Evolutionary conservation across 768 basidiomycete genomes (phyloP), one percentile per base, ranked within the genome.

Genomic region (Naganishia onofrii): DNA sequence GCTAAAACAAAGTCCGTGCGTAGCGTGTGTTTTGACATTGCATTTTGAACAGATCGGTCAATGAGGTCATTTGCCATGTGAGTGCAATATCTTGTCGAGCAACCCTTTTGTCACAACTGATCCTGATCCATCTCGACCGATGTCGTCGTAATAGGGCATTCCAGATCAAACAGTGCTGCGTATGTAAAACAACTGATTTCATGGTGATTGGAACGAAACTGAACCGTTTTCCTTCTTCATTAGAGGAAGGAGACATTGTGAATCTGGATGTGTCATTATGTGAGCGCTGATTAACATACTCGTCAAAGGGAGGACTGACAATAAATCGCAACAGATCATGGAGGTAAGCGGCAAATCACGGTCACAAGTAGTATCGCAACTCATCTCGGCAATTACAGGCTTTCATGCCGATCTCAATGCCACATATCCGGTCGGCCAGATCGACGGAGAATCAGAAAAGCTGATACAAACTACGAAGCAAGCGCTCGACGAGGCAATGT

Each of bases 331-430:
- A 7, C n/a, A 77, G 76, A 74, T 67, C 74, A 78, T 58, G 76
- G 74, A 65, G 76, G 76, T 77, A 19, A 68, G 75, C 29, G 48
- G 23, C 31, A n/a, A n/a, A 6, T 28, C 52, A 48, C 15, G 1
- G n/a, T 15, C 17, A 34, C 17, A 36, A 54, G 3, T 36, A 21
- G 2, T 10, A 26, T 23, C 7, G 48, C 23, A 26, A 7, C n/a
- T 26, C 19, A 63, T 7, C 5, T 44, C 7, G 48, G 71, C 66
- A 32, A 54, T 67, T 74, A 28, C 36, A 90, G 93, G 94, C 26
- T 92, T 87, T 82, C 96, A 99, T 82, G 89, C 87, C 23, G 96
- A 99, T 82, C 83, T 95, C 52, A 95, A 96, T 78, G 93, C 86
- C 69, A 95, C 92, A 29, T 95, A 95, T 79, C 90, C 94, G 3